Conservation (phyloP, 208 protist species). For the Herpetomonas tarakana region DNA sequence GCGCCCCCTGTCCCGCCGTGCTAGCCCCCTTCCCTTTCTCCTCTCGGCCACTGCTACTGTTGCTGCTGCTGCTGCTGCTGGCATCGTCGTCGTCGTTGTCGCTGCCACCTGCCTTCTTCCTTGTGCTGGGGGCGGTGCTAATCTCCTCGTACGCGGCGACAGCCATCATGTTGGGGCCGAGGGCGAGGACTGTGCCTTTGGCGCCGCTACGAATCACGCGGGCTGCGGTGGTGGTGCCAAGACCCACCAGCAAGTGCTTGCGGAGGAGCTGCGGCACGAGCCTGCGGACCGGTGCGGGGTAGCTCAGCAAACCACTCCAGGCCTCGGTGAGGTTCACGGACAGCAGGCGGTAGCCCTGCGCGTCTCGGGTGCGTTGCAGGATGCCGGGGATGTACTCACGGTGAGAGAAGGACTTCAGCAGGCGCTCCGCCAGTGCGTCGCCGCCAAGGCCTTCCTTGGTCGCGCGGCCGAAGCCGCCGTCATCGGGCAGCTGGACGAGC, state of each 20-base stretch:
- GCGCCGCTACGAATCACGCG: slow-evolving; percentile 45
- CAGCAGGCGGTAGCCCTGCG: slow-evolving; percentile 71
- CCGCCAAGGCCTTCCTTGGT: slow-evolving; percentile 65
- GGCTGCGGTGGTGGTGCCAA: slow-evolving; percentile 70
- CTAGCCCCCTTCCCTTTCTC: not conserved
- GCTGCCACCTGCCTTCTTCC: not conserved
- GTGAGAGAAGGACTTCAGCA: slow-evolving; percentile 57
- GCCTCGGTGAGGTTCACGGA: slow-evolving; percentile 50
- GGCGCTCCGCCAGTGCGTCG: slow-evolving; percentile 59
- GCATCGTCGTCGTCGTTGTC: not conserved
- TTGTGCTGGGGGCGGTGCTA: not conserved
- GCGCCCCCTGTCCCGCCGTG: not conserved
- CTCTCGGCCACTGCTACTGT: not conserved
- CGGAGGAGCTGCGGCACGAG: slow-evolving; percentile 62
- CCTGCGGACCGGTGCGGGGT: slow-evolving; percentile 39
- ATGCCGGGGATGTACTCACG: slow-evolving; percentile 52
- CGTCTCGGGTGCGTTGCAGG: slow-evolving; percentile 47
- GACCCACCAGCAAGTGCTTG: slow-evolving; percentile 76
- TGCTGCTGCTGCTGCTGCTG: not conserved
- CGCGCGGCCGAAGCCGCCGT: slow-evolving; percentile 75
- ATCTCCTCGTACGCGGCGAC: slow-evolving; percentile 67
- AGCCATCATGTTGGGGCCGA: slow-evolving; percentile 53
- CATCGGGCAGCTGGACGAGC: slow-evolving; percentile 69
- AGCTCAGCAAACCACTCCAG: slow-evolving; percentile 54
- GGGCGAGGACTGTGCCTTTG: slow-evolving; percentile 58